Evolutionary conservation across 345 rosid genomes (phyloP).

Genomic region (Eucalyptus melliodora): DNA sequence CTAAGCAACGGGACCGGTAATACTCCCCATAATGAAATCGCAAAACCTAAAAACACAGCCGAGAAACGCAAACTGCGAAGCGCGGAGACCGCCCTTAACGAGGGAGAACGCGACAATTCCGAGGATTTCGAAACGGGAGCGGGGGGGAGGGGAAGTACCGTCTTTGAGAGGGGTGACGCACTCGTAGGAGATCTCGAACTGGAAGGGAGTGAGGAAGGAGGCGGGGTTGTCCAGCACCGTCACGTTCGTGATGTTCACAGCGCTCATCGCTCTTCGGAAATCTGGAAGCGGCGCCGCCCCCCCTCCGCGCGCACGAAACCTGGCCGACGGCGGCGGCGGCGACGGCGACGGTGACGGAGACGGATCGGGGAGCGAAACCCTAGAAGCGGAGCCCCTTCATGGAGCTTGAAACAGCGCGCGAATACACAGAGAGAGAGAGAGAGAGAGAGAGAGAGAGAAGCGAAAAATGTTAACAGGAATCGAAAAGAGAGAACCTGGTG

Average conservation of each 20-base stretch:
- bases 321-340: not conserved
- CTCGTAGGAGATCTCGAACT: constrained; percentile 98
- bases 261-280: constrained; percentile 43
- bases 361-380: not conserved
- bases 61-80: not conserved
- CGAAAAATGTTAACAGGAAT: not conserved
- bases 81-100: not conserved
- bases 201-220: constrained; percentile 72
- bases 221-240: constrained; percentile 89
- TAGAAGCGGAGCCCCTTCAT: not conserved
- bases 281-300: not conserved
- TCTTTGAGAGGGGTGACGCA: constrained; percentile 91
- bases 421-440: not conserved
- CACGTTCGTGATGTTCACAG: constrained; percentile 87
- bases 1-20: not conserved
- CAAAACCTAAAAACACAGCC: not conserved
- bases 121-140: not conserved
- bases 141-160: constrained; percentile 26
- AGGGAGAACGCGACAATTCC: not conserved
- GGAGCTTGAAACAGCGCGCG: not conserved
- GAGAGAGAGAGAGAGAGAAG: not conserved
- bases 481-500: not conserved
- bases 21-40: not conserved
- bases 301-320: not conserved
- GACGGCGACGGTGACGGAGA: not conserved